phyloP scores from a whole-genome alignment of 2,329 filamentous ascomycete species.

The Mollisiaceae sp. region DNA sequence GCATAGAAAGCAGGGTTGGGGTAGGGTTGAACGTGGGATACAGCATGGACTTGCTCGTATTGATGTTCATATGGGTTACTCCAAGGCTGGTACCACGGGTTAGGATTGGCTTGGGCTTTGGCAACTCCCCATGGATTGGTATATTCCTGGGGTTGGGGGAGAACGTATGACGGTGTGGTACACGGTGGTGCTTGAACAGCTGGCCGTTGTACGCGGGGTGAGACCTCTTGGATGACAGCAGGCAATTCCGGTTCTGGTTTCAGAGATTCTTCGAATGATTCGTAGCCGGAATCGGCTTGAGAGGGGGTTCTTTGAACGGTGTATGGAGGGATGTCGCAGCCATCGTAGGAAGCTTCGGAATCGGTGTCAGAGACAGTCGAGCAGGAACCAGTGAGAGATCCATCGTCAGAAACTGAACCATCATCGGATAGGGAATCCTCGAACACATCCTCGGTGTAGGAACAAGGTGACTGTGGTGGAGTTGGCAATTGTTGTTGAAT shows the following conservation, averaged over 20 bases:
- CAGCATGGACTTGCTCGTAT: slow-evolving; percentile 29
- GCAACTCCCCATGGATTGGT: slow-evolving; percentile 20
- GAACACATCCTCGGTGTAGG: slow-evolving; percentile 32
- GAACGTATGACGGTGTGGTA: slow-evolving; percentile 32
- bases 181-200: slow-evolving; percentile 25
- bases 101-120: slow-evolving; percentile 24
- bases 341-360: slow-evolving; percentile 17
- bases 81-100: slow-evolving; percentile 31
- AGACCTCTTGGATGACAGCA: slow-evolving; percentile 8
- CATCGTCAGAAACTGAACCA: slow-evolving; percentile 54
- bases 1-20: slow-evolving; percentile 28
- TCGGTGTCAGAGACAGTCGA: slow-evolving; percentile 33
- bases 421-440: slow-evolving; percentile 56
- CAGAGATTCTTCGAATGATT: slow-evolving; percentile 19
- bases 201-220: slow-evolving; percentile 18
- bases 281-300: slow-evolving; percentile 28
- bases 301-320: slow-evolving; percentile 6
- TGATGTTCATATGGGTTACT: slow-evolving; percentile 29
- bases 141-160: slow-evolving; percentile 28
- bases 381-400: slow-evolving; percentile 36
- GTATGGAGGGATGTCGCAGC: background rate
- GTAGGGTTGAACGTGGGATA: slow-evolving; percentile 27
- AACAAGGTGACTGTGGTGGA: slow-evolving; percentile 27
- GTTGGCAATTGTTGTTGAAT: slow-evolving; percentile 25
- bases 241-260: slow-evolving; percentile 11